Base-by-base conservation (phyloP, 306 rosid species). In the Oxytropis ochrocephala region DNA sequence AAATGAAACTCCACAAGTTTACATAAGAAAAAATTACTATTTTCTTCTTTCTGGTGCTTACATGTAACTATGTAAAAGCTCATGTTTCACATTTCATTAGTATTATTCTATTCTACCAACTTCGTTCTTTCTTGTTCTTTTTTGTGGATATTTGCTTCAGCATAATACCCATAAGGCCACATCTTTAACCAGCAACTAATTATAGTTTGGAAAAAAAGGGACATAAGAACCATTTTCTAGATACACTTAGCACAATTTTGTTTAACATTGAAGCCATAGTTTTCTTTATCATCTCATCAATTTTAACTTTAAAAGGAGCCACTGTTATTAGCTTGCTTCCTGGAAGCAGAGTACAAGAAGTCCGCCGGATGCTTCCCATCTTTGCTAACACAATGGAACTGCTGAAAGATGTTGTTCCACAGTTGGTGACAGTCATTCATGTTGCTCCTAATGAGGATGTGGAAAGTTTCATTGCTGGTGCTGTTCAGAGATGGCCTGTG, bases 341-440 rank as follows among this genome's bases (percentile, higher is more conserved):
- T 68, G 98, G 97, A 82, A 94, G 97, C 81, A 90, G 98, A 83
- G 72, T 85, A 57, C 97, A 90, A 79, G 98, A 94, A 80, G 95
- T 90, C 78, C 81, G 77, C 16, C 86, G 87, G 82, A 90, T 94
- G 97, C 85, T 87, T 69, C 81, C 95, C 38, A 80, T 94, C 79
- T 94, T 79, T 11, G 63, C 83, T 69, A 79, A 80, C 35, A 66
- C 97, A 3, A 19, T 90, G 83, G 85, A 68, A 72, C 72, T 86
- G 16, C 72, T 94, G 50, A 80, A 81, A 77, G 86, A 72, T 11
- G 62, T 70, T 3, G 60, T 76, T 69, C 96, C 92, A 4, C 69
- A 78, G 66, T 66, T 88, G 83, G 81, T 83, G 61, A 46, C 92
- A 19, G 67, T 83, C 85, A 79, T 94, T 76, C 95, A 88, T 61